These are phyloP conservation scores for Lactifluus echinatus DNA, from an alignment of 768 basidiomycete species.

Conservation along the genomic window DNA sequence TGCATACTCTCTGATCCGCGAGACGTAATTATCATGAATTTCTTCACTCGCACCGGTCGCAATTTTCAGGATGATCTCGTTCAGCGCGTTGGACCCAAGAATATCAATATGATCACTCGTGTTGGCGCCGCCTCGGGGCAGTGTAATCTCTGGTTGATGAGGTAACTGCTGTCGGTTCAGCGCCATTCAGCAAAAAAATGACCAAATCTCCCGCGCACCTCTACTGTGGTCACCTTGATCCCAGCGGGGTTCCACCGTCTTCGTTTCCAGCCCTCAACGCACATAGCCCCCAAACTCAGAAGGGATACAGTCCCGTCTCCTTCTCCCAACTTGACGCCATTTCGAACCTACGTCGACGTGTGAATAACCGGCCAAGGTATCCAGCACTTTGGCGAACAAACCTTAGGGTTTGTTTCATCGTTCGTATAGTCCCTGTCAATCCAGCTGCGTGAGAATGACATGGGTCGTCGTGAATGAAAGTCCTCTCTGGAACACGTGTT, in stretches of 20 bases:
- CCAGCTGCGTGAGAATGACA: slow-evolving; percentile 56
- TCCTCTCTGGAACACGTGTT: slow-evolving; percentile 34
- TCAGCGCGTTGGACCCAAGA: slow-evolving; percentile 65
- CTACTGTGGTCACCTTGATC: slow-evolving; percentile 80
- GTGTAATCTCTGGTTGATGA: slow-evolving; percentile 63
- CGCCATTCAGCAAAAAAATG: not conserved
- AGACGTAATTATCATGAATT: slow-evolving; percentile 61
- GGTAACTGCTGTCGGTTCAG: slow-evolving; percentile 44
- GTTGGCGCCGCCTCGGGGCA: slow-evolving; percentile 84
- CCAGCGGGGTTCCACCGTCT: slow-evolving; percentile 85
- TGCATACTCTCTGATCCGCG: slow-evolving; percentile 70
- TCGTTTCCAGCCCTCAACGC: slow-evolving; percentile 89
- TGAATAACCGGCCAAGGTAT: not conserved
- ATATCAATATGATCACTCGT: slow-evolving; percentile 82
- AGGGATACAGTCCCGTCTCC: slow-evolving; percentile 92
- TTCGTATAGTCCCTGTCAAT: slow-evolving; percentile 82
- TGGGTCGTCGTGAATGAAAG: slow-evolving; percentile 39
- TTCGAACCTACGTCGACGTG: slow-evolving; percentile 40
- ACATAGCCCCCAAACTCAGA: slow-evolving; percentile 89
- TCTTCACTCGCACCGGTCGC: slow-evolving; percentile 77
- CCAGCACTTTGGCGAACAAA: slow-evolving; percentile 17
- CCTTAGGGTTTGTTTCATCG: slow-evolving; percentile 50
- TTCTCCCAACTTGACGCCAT: slow-evolving; percentile 89
- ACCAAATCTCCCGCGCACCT: slow-evolving; percentile 39
- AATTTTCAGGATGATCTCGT: slow-evolving; percentile 86